Conservation (phyloP, 768 basidiomycete genomes). For the Lentinula sp. region DNA sequence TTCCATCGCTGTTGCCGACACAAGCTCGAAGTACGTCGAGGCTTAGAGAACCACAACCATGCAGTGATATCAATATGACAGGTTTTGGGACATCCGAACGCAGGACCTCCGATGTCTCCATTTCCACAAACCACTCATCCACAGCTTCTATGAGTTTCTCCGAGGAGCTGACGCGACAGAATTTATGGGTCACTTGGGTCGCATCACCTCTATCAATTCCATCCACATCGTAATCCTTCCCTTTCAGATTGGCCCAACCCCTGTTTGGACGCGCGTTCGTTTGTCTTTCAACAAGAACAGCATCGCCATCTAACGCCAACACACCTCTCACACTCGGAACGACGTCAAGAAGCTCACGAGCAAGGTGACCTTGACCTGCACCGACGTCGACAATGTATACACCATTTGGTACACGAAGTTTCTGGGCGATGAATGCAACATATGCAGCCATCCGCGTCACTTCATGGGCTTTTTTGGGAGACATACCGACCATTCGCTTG, state of each 20-base stretch:
- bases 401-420: slow-evolving; percentile 15
- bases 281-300: slow-evolving; percentile 22
- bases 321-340: slow-evolving; percentile 33
- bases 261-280: background rate
- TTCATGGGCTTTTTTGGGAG: slow-evolving; percentile 74
- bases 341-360: slow-evolving; percentile 59
- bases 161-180: slow-evolving; percentile 44
- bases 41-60: slow-evolving; percentile 73
- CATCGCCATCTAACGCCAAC: slow-evolving; percentile 63
- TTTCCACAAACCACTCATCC: slow-evolving; percentile 43
- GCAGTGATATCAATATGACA: slow-evolving; percentile 61
- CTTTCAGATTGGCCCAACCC: background rate
- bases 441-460: slow-evolving; percentile 58
- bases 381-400: slow-evolving; percentile 64
- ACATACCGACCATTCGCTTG: slow-evolving; percentile 42
- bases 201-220: slow-evolving; percentile 18
- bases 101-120: background rate
- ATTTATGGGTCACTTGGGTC: slow-evolving; percentile 43
- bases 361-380: slow-evolving; percentile 52
- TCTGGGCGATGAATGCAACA: slow-evolving; percentile 31
- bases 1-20: slow-evolving; percentile 17
- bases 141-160: slow-evolving; percentile 38
- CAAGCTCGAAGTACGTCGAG: slow-evolving; percentile 58
- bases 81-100: slow-evolving; percentile 19
- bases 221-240: slow-evolving; percentile 34